These are phyloP conservation scores for Fusarium torulosum DNA, from an alignment of 2,329 filamentous ascomycete genomes.

Conservation along the genomic window DNA sequence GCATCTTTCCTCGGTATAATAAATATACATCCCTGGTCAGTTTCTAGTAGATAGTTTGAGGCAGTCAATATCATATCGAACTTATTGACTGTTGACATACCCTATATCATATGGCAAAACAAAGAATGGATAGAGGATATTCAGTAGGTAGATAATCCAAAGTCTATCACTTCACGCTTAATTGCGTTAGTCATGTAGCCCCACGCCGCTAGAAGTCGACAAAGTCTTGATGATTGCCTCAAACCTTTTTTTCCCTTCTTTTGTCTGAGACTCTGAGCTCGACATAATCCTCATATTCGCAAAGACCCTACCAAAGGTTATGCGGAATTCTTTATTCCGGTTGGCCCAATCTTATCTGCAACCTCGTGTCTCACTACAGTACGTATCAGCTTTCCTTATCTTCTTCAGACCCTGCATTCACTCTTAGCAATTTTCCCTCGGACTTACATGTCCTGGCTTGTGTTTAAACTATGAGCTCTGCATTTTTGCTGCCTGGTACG, in stretches of 20 bases:
- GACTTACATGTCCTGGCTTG: slow-evolving; percentile 10
- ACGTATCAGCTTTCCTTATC: slow-evolving; percentile 16
- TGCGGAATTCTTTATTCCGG: slow-evolving; percentile 15
- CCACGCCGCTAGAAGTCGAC: slow-evolving; percentile 24
- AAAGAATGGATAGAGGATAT: neutral
- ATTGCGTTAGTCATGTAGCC: slow-evolving; percentile 22
- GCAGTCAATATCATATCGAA: neutral
- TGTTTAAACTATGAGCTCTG: slow-evolving; percentile 11
- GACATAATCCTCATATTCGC: neutral
- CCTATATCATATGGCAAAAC: neutral
- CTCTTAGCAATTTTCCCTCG: slow-evolving; percentile 18
- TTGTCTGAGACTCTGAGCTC: neutral
- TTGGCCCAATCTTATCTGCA: slow-evolving; percentile 1
- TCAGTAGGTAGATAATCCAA: neutral
- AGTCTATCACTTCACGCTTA: neutral
- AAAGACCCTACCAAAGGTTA: slow-evolving; percentile 1
- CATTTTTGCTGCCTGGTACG: neutral
- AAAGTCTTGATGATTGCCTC: slow-evolving; percentile 20
- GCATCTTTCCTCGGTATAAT: slow-evolving; percentile 42
- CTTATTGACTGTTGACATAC: neutral
- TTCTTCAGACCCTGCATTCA: neutral
- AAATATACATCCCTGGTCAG: neutral
- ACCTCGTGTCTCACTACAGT: slow-evolving; percentile 12
- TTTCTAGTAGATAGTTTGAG: neutral
- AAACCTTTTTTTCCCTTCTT: neutral